Evolutionary conservation across 163 green algal species (phyloP).

Genomic region (Scenedesmus sp.): DNA sequence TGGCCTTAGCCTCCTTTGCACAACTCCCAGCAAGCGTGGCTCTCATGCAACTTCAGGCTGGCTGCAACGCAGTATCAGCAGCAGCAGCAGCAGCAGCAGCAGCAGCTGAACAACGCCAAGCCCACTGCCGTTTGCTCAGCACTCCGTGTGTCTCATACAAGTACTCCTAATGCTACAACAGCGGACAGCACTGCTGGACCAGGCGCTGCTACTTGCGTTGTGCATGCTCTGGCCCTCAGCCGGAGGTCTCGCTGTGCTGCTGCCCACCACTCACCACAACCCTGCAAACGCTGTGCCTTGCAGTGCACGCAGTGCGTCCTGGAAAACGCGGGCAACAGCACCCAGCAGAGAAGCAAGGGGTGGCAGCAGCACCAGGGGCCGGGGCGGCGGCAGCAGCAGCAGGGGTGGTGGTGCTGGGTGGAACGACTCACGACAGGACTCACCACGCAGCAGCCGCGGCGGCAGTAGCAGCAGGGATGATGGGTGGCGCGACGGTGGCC

Average conservation of each 20-base stretch:
- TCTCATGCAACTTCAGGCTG: neutral
- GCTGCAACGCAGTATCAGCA: neutral
- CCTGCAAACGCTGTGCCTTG: neutral
- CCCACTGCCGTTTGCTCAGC: neutral
- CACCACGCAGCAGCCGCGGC: neutral
- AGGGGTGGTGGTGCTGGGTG: neutral
- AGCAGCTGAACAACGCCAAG: neutral
- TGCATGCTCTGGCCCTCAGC: neutral
- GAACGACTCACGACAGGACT: neutral
- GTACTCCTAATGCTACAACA: no score
- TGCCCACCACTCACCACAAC: neutral
- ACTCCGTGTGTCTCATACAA: neutral
- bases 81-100: neutral
- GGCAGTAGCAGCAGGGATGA: neutral
- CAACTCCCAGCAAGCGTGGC: no score
- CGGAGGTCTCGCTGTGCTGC: neutral
- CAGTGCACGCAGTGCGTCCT: constrained; percentile 1
- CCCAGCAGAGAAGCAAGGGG: neutral
- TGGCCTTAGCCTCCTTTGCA: neutral
- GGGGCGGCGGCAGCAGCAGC: neutral
- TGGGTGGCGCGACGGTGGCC: neutral
- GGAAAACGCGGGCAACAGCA: constrained; percentile 24
- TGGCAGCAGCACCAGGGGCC: neutral
- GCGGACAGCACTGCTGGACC: neutral
- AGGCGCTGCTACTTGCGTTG: neutral